phyloP scores from a whole-genome alignment of 345 rosid species.

The Aegle marmelos region DNA sequence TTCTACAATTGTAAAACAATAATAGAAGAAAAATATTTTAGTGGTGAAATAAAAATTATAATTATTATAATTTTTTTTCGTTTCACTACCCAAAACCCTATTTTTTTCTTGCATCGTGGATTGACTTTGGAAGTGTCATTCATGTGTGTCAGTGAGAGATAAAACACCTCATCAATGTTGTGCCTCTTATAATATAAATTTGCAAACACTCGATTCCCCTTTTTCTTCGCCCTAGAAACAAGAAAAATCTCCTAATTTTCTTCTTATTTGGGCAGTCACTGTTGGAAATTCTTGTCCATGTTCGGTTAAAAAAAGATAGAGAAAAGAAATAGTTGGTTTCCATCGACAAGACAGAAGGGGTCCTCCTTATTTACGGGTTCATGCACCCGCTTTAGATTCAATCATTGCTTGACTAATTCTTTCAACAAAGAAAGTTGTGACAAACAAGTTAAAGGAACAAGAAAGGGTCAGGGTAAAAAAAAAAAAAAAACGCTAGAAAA shows the following conservation, averaged over 20 bases:
- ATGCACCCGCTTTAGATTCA: slow-evolving; percentile 1
- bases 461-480: background rate
- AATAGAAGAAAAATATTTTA: no score
- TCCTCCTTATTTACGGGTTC: slow-evolving; percentile 7
- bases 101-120: no score
- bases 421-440: background rate
- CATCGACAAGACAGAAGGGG: slow-evolving; percentile 10
- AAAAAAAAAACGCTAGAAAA: background rate
- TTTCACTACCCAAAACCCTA: no score
- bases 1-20: no score
- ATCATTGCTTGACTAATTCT: slow-evolving; percentile 7
- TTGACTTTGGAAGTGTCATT: background rate
- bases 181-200: background rate
- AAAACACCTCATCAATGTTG: background rate
- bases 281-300: no score
- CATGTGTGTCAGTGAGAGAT: background rate
- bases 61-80: no score
- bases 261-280: no score
- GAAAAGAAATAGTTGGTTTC: background rate
- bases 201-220: no score
- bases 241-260: no score
- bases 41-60: no score
- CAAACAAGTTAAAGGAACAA: background rate
- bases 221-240: no score
- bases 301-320: no score